These are phyloP conservation scores for Sambucus nigra DNA, from an alignment of 129 eudicot species.

Conservation along the genomic window DNA sequence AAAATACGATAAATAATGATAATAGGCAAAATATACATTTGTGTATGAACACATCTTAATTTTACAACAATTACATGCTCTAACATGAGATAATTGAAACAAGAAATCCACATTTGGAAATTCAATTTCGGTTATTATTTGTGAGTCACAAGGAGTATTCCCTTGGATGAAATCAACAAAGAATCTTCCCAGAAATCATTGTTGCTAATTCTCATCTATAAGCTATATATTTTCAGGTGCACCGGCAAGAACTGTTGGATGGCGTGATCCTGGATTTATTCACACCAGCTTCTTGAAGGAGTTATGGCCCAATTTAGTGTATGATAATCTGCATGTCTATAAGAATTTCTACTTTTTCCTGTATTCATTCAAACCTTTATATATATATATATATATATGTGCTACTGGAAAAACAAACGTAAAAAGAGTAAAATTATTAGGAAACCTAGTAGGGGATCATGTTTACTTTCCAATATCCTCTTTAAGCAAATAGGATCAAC, in stretches of 20 bases:
- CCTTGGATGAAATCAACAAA: background rate
- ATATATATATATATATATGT: too few species aligned
- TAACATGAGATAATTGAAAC: conserved; percentile 1
- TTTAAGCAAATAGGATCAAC: too few species aligned
- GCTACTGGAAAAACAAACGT: too few species aligned
- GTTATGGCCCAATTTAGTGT: conserved; percentile 63
- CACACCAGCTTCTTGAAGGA: conserved; percentile 69
- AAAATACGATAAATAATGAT: background rate
- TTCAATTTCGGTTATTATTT: conserved; percentile 1
- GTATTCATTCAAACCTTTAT: too few species aligned
- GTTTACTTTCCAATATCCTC: too few species aligned
- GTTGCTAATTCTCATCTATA: background rate
- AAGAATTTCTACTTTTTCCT: background rate
- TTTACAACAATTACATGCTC: background rate
- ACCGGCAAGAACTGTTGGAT: conserved; percentile 81
- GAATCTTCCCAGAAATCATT: background rate
- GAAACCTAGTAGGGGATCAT: too few species aligned
- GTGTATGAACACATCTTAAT: background rate
- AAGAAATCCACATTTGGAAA: background rate
- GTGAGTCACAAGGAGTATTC: background rate
- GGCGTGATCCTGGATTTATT: conserved; percentile 85
- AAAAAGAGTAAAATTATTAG: too few species aligned
- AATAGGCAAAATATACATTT: background rate
- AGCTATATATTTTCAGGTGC: conserved; percentile 37
- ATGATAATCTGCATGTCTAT: conserved; percentile 9